Evolutionary conservation across 192 early-diverging fungal species (phyloP), one percentile per base, ranked within the genome.

Genomic region (Backusella australiensis): DNA sequence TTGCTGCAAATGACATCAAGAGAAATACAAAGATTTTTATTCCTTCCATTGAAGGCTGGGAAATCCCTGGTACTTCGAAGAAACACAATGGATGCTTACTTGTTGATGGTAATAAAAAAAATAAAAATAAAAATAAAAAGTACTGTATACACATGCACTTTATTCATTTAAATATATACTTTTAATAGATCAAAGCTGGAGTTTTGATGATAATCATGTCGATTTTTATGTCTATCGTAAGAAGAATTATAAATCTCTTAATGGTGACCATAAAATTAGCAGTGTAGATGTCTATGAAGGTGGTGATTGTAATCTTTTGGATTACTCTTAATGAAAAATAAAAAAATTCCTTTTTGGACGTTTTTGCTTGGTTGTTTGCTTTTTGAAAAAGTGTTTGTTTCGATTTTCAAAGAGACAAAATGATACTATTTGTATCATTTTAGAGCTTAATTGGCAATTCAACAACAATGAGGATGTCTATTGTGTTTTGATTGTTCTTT

Each of bases 281-380:
- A 79, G 53, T n/a, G 81, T 82, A 15, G 77, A 82, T 63, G 73
- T 82, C 38, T 82, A 82, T 69, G 81, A 78, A 34, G 81, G 81
- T 66, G 81, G 81, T 14, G 76, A 75, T 52, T 82, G 81, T 65
- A 63, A 78, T 29, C 36, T 82, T 17, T 59, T 79, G 6, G 73
- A 78, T 35, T 82, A 82, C 53, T 1, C 72, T 53, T 82, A 74
- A 78, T 91, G 87, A n/a, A 68, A 75, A 35, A 89, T 78, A 6
- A 81, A 75, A 21, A 89, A 80, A 41, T 86, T 84, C 67, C 38
- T 12, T 39, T 39, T 7, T 9, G 38, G 32, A 32, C 11, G 38
- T 39, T 39, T 12, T 39, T 39, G 2, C 0, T 32, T 32, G 2
- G 3, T 32, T 32, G 32, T 32, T 32, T 3, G 32, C 38, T 8